Conservation (phyloP, 148 eudicot species). For the Dysphania ambrosioides region DNA sequence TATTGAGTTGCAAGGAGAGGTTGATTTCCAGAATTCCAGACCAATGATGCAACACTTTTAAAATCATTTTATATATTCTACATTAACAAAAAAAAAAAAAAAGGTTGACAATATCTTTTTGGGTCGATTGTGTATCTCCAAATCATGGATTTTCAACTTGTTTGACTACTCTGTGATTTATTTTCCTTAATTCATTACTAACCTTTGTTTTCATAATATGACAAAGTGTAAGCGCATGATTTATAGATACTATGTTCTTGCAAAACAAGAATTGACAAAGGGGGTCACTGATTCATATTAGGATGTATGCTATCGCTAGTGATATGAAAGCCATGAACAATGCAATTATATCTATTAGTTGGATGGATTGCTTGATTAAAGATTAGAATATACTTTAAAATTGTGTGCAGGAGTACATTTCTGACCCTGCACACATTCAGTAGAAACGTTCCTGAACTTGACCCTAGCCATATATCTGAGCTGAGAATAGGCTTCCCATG, state of each 20-base stretch:
- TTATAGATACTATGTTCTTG: constrained; percentile 96
- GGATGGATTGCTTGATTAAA: neutral
- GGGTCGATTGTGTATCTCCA: no score
- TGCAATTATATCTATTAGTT: neutral
- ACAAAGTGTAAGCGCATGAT: no score
- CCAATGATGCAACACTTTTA: no score
- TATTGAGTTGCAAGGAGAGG: no score
- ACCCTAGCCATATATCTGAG: constrained; percentile 76
- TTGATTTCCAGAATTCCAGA: no score
- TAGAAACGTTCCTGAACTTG: constrained; percentile 72
- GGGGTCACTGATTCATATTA: constrained; percentile 30
- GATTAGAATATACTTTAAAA: neutral
- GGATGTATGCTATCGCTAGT: neutral
- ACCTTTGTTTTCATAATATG: no score
- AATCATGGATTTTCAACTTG: no score
- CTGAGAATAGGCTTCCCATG: constrained; percentile 41
- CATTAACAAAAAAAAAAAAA: no score
- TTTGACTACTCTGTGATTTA: no score
- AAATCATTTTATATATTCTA: no score
- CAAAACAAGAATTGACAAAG: constrained; percentile 98
- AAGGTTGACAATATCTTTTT: no score
- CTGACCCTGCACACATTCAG: constrained; percentile 81
- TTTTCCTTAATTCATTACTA: constrained; percentile 91
- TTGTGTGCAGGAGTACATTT: constrained; percentile 67
- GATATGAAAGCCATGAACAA: constrained; percentile 2